Conservation (phyloP, 2,329 filamentous ascomycete genomes). For the Fusarium austroafricanum region DNA sequence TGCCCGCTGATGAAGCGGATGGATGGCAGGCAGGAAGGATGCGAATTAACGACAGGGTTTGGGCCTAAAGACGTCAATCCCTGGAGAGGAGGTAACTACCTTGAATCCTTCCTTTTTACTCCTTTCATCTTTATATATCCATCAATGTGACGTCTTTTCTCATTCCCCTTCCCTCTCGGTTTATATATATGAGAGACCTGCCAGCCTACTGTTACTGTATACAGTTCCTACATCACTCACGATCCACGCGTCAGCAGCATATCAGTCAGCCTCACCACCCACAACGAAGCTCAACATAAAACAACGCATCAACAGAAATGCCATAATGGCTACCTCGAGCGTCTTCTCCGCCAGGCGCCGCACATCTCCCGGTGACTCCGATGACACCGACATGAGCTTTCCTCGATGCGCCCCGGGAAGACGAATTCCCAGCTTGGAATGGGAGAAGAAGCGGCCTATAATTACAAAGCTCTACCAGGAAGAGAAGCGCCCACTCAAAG, state of each 20-base stretch:
- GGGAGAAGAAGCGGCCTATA: slow-evolving; percentile 51
- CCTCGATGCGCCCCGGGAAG: slow-evolving; percentile 44
- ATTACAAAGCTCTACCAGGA: slow-evolving; percentile 56
- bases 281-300: background rate
- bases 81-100: background rate
- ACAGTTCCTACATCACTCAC: background rate
- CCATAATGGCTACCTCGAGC: slow-evolving; percentile 40
- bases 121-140: background rate
- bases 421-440: slow-evolving; percentile 49
- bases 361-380: slow-evolving; percentile 43
- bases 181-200: background rate
- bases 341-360: slow-evolving; percentile 42
- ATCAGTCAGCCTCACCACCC: background rate
- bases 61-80: slow-evolving; percentile 10
- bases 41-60: slow-evolving; percentile 10
- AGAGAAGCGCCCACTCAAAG: slow-evolving; percentile 55
- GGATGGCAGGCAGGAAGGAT: background rate
- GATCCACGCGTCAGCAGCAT: slow-evolving; percentile 5
- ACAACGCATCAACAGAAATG: slow-evolving; percentile 5
- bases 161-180: background rate
- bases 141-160: slow-evolving; percentile 19
- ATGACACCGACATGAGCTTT: slow-evolving; percentile 47
- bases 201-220: background rate
- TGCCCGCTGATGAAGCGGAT: slow-evolving; percentile 10
- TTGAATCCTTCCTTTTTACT: slow-evolving; percentile 4